These are phyloP conservation scores for Tardiomyces depauwii DNA, from an alignment of 1,139 yeast genomes.

Conservation along the genomic window DNA sequence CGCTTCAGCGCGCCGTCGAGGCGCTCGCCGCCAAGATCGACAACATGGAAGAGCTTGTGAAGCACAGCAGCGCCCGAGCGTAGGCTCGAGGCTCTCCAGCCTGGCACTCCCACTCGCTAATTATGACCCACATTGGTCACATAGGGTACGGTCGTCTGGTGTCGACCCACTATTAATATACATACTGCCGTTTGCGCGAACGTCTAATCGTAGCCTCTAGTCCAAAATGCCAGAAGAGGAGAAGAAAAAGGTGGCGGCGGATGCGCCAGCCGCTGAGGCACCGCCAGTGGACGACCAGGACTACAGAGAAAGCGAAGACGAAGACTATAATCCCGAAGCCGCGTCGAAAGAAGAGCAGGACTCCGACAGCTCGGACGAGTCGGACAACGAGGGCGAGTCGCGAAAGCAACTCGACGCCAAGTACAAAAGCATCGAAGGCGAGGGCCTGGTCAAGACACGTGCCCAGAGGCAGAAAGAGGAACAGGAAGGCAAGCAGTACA, in stretches of 20 bases:
- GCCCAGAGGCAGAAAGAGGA: constrained; percentile 38
- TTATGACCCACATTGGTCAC: too few species aligned
- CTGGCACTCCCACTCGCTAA: too few species aligned
- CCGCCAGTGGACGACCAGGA: constrained; percentile 20
- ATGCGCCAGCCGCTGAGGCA: neutral
- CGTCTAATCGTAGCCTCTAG: too few species aligned
- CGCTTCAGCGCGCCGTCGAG: neutral
- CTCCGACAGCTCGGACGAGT: constrained; percentile 1
- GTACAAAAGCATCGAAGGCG: constrained; percentile 36
- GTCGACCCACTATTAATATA: too few species aligned
- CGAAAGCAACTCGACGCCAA: constrained; percentile 26
- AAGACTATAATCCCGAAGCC: constrained; percentile 45
- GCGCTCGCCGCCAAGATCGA: neutral
- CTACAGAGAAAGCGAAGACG: constrained; percentile 54
- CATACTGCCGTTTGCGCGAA: too few species aligned
- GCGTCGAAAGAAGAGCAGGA: constrained; percentile 14
- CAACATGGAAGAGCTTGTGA: neutral
- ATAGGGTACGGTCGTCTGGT: too few species aligned
- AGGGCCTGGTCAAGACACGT: constrained; percentile 46
- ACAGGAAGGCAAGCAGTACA: constrained; percentile 15
- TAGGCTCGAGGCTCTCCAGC: too few species aligned
- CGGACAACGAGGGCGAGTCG: constrained; percentile 15
- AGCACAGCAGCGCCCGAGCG: too few species aligned
- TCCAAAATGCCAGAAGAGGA: neutral
- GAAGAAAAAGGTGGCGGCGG: neutral